Evolutionary conservation across 2,329 filamentous ascomycete genomes (phyloP).

Genomic region (Talaromyces sp.): DNA sequence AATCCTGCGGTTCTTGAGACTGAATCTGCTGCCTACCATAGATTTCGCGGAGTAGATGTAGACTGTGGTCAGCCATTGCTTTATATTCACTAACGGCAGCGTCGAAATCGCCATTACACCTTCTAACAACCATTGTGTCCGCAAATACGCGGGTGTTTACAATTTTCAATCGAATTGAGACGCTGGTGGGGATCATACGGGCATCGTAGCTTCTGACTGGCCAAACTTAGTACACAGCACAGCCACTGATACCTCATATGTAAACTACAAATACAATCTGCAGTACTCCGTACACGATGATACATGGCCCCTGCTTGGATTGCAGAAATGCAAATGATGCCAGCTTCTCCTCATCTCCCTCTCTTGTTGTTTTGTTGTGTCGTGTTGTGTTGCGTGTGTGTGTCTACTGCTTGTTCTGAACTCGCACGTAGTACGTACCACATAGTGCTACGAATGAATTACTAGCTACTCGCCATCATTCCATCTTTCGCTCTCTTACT

Average conservation of each 20-base stretch:
- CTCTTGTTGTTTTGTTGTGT: not conserved
- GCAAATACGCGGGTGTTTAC: not conserved
- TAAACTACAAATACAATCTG: not conserved
- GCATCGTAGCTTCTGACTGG: not conserved
- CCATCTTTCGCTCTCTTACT: conserved; percentile 23
- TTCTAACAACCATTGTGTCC: too few species aligned
- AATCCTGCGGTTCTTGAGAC: too few species aligned
- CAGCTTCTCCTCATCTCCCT: not conserved
- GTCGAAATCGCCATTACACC: not conserved
- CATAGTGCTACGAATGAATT: conserved; percentile 11
- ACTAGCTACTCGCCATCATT: conserved; percentile 20
- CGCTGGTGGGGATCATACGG: not conserved
- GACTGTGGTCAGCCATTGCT: too few species aligned
- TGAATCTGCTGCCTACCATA: too few species aligned
- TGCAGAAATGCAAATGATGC: not conserved
- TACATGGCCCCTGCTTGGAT: conserved; percentile 4
- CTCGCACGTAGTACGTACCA: conserved; percentile 6
- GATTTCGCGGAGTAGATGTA: too few species aligned
- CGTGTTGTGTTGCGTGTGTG: conserved; percentile 1
- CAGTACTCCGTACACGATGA: not conserved
- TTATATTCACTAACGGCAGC: too few species aligned
- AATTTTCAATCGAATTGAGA: not conserved
- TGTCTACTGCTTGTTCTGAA: conserved; percentile 6
- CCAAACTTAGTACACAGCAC: not conserved
- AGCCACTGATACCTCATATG: not conserved